These are phyloP conservation scores for Aspergillus niger DNA, from an alignment of 2,329 filamentous ascomycete genomes.

Conservation along the genomic window DNA sequence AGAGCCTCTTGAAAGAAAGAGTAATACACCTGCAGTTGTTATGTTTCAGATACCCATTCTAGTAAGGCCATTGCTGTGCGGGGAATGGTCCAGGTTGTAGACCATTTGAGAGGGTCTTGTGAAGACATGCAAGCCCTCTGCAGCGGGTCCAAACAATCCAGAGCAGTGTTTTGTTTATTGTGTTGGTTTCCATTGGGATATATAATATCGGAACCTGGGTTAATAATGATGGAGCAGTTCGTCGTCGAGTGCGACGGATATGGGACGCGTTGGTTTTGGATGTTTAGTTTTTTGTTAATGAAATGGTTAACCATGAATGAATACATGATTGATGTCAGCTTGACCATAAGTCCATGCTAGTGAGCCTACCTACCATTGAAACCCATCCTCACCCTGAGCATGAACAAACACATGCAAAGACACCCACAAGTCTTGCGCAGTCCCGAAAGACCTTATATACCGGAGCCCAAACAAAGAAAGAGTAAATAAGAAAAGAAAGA, in stretches of 20 bases:
- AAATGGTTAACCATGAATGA: constrained; percentile 1
- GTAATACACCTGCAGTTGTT: constrained; percentile 22
- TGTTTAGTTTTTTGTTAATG: constrained; percentile 13
- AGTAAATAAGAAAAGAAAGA: neutral
- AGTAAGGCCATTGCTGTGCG: constrained; percentile 25
- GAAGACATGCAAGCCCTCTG: neutral
- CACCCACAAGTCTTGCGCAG: no score
- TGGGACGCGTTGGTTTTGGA: neutral
- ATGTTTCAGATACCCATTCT: constrained; percentile 39
- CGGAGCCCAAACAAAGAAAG: neutral
- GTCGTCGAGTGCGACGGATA: constrained; percentile 9
- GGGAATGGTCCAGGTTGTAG: neutral
- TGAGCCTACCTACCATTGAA: neutral
- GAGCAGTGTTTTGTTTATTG: constrained; percentile 3
- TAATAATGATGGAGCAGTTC: constrained; percentile 17
- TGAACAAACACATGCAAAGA: no score
- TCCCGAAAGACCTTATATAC: no score
- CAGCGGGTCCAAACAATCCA: neutral
- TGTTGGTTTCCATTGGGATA: neutral
- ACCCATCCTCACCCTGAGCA: neutral
- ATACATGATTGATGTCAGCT: neutral
- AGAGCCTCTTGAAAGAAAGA: neutral
- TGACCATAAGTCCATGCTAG: neutral
- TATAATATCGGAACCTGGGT: constrained; percentile 4
- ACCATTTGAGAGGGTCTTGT: neutral